phyloP scores from a whole-genome alignment of 345 rosid genomes.

The Eutrema yunnanense region DNA sequence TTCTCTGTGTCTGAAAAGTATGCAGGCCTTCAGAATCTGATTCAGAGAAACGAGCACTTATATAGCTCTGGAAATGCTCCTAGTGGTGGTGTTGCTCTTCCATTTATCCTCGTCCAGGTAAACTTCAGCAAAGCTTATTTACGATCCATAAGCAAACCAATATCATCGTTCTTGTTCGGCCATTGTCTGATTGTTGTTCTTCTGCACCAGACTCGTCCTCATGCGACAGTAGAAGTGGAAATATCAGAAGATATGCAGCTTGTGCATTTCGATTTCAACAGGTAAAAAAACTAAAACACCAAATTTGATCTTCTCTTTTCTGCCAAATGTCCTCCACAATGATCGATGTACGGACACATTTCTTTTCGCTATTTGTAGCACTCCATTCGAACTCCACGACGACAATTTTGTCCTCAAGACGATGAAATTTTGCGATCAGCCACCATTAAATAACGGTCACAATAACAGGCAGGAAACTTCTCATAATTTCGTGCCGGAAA shows the following conservation, averaged over 20 bases:
- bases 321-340: background rate
- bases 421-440: constrained; percentile 71
- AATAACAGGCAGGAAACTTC: constrained; percentile 15
- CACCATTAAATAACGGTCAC: constrained; percentile 33
- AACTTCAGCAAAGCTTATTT: background rate
- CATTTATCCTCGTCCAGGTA: constrained; percentile 99
- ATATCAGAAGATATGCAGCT: constrained; percentile 99
- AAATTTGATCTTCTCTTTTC: background rate
- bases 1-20: constrained; percentile 40
- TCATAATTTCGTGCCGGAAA: background rate
- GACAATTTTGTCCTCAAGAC: constrained; percentile 96
- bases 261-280: constrained; percentile 95
- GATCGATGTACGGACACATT: background rate
- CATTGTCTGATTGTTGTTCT: background rate
- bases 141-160: background rate
- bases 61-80: constrained; percentile 79
- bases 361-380: constrained; percentile 41
- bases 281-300: constrained; percentile 36
- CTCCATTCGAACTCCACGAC: constrained; percentile 99
- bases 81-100: constrained; percentile 85
- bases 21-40: constrained; percentile 82
- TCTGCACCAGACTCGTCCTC: constrained; percentile 74
- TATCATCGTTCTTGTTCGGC: background rate
- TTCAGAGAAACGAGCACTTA: constrained; percentile 73
- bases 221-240: constrained; percentile 99